Evolutionary conservation across 2,329 filamentous ascomycete genomes (phyloP).

Genomic region (Fusarium sp.): DNA sequence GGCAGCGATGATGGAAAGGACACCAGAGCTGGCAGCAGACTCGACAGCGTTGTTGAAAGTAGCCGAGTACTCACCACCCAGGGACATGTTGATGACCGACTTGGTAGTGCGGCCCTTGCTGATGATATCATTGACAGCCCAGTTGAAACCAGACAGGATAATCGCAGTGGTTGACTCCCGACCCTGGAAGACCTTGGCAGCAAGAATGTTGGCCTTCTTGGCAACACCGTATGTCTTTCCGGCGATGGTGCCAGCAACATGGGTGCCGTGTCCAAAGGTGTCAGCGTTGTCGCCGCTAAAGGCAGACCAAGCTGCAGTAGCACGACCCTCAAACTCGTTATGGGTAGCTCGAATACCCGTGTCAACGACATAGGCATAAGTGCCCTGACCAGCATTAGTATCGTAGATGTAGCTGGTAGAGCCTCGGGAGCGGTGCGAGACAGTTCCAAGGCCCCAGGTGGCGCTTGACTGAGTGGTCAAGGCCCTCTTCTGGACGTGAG

Average conservation of each 20-base stretch:
- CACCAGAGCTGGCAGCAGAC: constrained; percentile 54
- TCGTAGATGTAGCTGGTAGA: constrained; percentile 58
- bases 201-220: constrained; percentile 55
- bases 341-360: constrained; percentile 66
- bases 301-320: constrained; percentile 45
- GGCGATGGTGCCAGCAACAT: constrained; percentile 50
- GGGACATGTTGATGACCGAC: constrained; percentile 63
- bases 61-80: constrained; percentile 56
- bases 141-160: constrained; percentile 50
- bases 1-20: constrained; percentile 63
- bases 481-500: constrained; percentile 38
- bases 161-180: constrained; percentile 42
- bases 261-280: constrained; percentile 54
- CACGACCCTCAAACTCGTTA: constrained; percentile 61
- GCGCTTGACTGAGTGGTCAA: constrained; percentile 44
- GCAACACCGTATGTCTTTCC: constrained; percentile 52
- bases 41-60: constrained; percentile 60
- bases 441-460: constrained; percentile 47
- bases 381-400: constrained; percentile 53
- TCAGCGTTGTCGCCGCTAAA: constrained; percentile 43
- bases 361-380: constrained; percentile 68
- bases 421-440: constrained; percentile 45
- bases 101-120: constrained; percentile 50
- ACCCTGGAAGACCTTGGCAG: constrained; percentile 56
- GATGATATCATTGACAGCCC: constrained; percentile 56